phyloP scores from a whole-genome alignment of 495 filamentous ascomycete genomes.

The Penicillium chermesinum region DNA sequence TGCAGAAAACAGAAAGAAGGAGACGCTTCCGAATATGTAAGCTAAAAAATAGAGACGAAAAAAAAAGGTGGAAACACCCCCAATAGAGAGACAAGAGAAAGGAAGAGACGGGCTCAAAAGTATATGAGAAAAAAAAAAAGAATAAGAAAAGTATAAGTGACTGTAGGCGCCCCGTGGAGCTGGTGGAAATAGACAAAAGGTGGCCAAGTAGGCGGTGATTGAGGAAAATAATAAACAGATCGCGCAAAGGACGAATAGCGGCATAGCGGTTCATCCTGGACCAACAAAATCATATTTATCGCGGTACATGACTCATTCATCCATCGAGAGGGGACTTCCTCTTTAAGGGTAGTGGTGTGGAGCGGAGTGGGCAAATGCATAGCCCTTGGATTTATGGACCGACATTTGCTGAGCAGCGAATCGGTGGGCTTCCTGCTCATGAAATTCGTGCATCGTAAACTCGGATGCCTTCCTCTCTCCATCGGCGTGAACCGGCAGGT shows the following conservation, averaged over 20 bases:
- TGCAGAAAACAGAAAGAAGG: constrained; percentile 16
- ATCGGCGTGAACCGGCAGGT: constrained; percentile 24
- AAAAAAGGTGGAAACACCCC: constrained; percentile 20
- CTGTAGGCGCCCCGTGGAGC: constrained; percentile 14
- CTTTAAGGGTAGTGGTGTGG: constrained; percentile 33
- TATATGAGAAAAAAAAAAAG: constrained; percentile 4
- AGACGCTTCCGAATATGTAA: constrained; percentile 24
- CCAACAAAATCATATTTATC: constrained; percentile 22
- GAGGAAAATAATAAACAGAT: constrained; percentile 4
- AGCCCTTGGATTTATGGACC: constrained; percentile 37
- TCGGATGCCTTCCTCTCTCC: constrained; percentile 32
- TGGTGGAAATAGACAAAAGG: constrained; percentile 8
- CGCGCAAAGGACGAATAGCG: constrained; percentile 9
- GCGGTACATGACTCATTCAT: constrained; percentile 28
- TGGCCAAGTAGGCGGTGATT: constrained; percentile 7
- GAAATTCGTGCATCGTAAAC: constrained; percentile 42
- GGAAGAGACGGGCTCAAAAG: constrained; percentile 3
- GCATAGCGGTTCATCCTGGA: constrained; percentile 21
- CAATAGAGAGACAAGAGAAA: constrained; percentile 20
- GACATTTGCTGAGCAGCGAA: constrained; percentile 38
- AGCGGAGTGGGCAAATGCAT: constrained; percentile 40
- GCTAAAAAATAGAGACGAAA: constrained; percentile 13
- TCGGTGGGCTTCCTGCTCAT: constrained; percentile 35
- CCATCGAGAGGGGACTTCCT: constrained; percentile 10
- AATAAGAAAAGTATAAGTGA: constrained; percentile 7